Evolutionary conservation across 2,329 filamentous ascomycete species (phyloP).

Genomic region (Beauveria varroae): DNA sequence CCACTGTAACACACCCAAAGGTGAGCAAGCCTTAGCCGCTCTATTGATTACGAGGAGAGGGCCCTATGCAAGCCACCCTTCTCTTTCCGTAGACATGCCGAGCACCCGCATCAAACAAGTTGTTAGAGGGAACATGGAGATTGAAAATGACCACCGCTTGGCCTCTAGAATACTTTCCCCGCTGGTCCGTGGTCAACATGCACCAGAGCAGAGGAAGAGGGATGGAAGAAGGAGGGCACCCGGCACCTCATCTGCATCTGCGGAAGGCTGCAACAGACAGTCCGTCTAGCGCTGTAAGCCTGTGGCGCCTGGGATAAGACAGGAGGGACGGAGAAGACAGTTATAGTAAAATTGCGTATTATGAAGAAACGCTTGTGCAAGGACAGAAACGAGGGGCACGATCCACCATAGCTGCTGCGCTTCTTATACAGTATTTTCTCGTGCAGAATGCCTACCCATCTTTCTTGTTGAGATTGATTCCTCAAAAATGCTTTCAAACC

Average conservation of each 20-base stretch:
- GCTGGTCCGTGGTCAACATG: neutral
- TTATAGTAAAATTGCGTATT: neutral
- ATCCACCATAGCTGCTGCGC: neutral
- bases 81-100: neutral
- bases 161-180: neutral
- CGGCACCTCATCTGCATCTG: neutral
- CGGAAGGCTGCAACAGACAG: neutral
- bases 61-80: slow-evolving; percentile 1
- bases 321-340: neutral
- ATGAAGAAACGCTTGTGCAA: neutral
- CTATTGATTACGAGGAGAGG: neutral
- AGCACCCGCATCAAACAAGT: neutral
- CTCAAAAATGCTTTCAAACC: neutral
- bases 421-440: neutral
- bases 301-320: neutral
- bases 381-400: neutral
- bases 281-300: neutral
- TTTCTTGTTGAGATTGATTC: neutral
- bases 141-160: neutral
- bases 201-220: neutral
- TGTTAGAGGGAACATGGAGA: neutral
- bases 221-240: too few species aligned
- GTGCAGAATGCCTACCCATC: neutral
- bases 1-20: neutral
- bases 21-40: neutral